Evolutionary conservation across 148 eudicot genomes (phyloP), one percentile per base, ranked within the genome.

Genomic region (Camellia lanceoleosa): DNA sequence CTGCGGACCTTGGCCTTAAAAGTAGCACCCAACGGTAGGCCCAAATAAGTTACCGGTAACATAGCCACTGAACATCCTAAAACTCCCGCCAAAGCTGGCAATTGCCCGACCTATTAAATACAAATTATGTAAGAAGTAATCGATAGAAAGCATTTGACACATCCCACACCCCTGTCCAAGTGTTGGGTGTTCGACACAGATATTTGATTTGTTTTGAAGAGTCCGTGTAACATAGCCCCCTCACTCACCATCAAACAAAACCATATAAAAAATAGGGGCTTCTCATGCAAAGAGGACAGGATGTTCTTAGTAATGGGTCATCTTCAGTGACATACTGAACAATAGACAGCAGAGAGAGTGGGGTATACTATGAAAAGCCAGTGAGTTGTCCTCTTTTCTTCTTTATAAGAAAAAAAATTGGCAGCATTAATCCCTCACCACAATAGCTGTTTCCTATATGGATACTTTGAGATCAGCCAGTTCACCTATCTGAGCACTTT

Each of bases 341-440:
- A 71, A 16, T 62, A 58, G 78, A 72, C 81, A 66, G 13, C 77
- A 76, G 44, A 80, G 89, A 82, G 87, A 76, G 44, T 77, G 89
- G 82, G 87, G 89, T 87, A 83, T 84, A 77, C 71, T 62, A 58
- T 58, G 69, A 46, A 78, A 65, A 81, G 80, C 64, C 68, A 78
- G 69, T 79, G 87, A 85, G 87, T 76, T 85, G 87, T 82, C 82
- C 58, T 73, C 67, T 68, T 60, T 16, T 59, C 54, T 43, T 19
- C 56, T 62, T 83, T 65, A 18, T 30, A 19, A 43, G 56, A 62
- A 30, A 30, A 30, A 30, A 30, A 47, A 71, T 75, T 61, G 68
- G 80, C 80, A 59, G 76, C 64, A 69, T 49, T 70, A 74, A 14
- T 71, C 51, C 73, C 64, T 38, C 12, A 58, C 69, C 73, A 80